Evolutionary conservation across 192 early-diverging fungal genomes (phyloP), one percentile per base, ranked within the genome.

Genomic region (Blastocladiella britannica): DNA sequence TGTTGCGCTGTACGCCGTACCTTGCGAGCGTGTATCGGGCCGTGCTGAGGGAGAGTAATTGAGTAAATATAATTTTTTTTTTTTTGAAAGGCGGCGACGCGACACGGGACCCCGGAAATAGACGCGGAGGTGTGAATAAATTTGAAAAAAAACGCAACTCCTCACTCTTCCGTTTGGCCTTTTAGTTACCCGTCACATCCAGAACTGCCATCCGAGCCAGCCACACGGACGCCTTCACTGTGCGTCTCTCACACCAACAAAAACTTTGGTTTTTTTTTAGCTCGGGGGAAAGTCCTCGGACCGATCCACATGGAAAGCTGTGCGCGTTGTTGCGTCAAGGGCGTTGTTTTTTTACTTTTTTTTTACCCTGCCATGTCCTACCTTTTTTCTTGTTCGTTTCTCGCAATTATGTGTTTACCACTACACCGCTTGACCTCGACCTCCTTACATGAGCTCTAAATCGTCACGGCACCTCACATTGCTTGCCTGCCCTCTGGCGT

Each of bases 271-370:
- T 20, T 20, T 20, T 20, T 20, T 4, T 47, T 9, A 9, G 37
- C 37, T 47, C 37, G 37, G 37, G 37, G 37, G 37, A 47, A 47
- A 47, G 37, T 47, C 37, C 37, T 47, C 37, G 37, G 37, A 47
- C 37, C 37, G 3, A 3, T 20, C 37, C 37, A 20, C n/a, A 30
- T 20, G 37, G 37, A 9, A 47, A 47, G 37, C 37, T 47, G 15
- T 47, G 37, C 37, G 37, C 37, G 37, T 47, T 20, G 37, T 20
- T 9, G 37, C 37, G 37, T 47, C 37, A 47, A 9, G 37, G n/a
- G 1, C 37, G 2, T 2, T 0, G n/a, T n/a, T n/a, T n/a, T n/a
- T n/a, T n/a, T n/a, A n/a, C n/a, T n/a, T n/a, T n/a, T n/a, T n/a
- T n/a, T n/a, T n/a, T n/a, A n/a, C n/a, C n/a, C n/a, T n/a, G n/a